phyloP scores from a whole-genome alignment of 352 stramenopile species.

The Pythium scleroteichum region DNA sequence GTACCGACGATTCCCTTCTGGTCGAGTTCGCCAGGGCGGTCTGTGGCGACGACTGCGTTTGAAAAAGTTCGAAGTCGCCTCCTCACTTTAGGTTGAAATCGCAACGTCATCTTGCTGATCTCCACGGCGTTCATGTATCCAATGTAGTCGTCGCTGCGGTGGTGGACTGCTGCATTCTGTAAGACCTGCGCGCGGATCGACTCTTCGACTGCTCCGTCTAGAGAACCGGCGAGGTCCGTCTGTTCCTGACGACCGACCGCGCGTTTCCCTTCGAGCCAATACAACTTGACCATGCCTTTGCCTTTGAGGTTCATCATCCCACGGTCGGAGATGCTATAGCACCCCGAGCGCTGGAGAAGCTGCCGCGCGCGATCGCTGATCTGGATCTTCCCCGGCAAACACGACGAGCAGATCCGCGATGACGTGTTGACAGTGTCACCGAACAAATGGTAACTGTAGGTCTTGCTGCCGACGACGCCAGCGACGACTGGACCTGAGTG shows the following conservation, averaged over 20 bases:
- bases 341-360: slow-evolving; percentile 44
- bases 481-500: slow-evolving; percentile 79
- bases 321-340: slow-evolving; percentile 58
- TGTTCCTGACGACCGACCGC: slow-evolving; percentile 24
- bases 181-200: slow-evolving; percentile 44
- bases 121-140: slow-evolving; percentile 64
- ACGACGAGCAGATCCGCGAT: slow-evolving; percentile 77
- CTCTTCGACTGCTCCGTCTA: slow-evolving; percentile 54
- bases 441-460: slow-evolving; percentile 86
- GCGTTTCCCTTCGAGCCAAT: slow-evolving; percentile 67
- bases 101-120: slow-evolving; percentile 48
- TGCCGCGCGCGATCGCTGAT: slow-evolving; percentile 60
- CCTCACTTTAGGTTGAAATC: slow-evolving; percentile 44
- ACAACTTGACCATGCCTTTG: slow-evolving; percentile 69
- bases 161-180: slow-evolving; percentile 37
- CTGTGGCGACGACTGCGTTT: slow-evolving; percentile 1
- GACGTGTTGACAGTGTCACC: slow-evolving; percentile 85
- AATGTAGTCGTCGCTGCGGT: slow-evolving; percentile 61
- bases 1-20: slow-evolving; percentile 48
- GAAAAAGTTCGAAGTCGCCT: slow-evolving; percentile 5
- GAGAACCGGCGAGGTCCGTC: slow-evolving; percentile 31
- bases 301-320: slow-evolving; percentile 74
- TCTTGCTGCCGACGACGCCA: slow-evolving; percentile 80
- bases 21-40: neutral
- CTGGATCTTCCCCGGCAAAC: slow-evolving; percentile 61